Conservation (phyloP, 441 rosid genomes). For the Corymbia citriodora region DNA sequence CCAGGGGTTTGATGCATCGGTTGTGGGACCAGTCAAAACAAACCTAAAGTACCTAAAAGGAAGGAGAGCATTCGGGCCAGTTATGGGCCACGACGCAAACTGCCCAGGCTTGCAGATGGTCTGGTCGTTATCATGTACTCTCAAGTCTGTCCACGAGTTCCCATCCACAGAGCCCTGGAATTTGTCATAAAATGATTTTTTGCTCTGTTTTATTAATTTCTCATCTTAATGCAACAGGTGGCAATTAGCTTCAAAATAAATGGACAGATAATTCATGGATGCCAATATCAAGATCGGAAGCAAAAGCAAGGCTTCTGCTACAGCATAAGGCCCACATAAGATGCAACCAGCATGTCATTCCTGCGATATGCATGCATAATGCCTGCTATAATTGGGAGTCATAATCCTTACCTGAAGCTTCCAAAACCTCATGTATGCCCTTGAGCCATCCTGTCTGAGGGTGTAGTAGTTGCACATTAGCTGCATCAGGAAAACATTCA, state of each 20-base stretch:
- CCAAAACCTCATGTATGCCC: constrained; percentile 74
- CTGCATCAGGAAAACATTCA: constrained; percentile 35
- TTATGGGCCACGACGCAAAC: constrained; percentile 81
- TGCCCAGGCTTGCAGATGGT: constrained; percentile 82
- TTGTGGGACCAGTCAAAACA: constrained; percentile 59
- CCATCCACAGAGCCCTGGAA: constrained; percentile 84
- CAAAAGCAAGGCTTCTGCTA: not conserved
- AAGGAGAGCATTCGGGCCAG: constrained; percentile 67
- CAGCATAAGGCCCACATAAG: not conserved
- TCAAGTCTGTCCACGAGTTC: constrained; percentile 62
- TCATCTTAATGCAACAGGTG: not conserved
- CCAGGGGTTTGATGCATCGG: constrained; percentile 70
- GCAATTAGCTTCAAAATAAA: not conserved
- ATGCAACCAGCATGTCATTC: not conserved
- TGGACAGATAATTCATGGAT: not conserved
- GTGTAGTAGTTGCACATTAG: constrained; percentile 96
- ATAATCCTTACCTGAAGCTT: constrained; percentile 66
- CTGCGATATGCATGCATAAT: not conserved
- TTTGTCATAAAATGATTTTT: not conserved
- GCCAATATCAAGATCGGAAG: not conserved
- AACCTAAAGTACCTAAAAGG: constrained; percentile 83
- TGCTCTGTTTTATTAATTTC: not conserved
- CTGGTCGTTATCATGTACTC: constrained; percentile 72
- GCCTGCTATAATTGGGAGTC: not conserved
- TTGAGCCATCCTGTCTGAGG: constrained; percentile 88